Percentiles rank a stretch among this genome's conserved stretches.
phyloP scores from a whole-genome alignment of 805 yeast genomes.

The Candida xyloterini region DNA sequence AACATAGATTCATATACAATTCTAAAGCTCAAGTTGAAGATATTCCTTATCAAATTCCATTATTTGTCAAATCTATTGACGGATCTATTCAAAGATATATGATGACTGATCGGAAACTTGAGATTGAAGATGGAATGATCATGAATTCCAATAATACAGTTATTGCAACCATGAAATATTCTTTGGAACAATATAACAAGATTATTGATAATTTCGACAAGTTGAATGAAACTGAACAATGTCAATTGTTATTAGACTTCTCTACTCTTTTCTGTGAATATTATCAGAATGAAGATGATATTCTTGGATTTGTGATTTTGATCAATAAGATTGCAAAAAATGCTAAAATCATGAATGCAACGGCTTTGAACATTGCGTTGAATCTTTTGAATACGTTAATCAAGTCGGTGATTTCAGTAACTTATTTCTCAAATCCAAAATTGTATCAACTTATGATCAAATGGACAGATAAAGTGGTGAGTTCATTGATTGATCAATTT shows the following conservation, averaged over 20 bases:
- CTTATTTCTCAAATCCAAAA: constrained; percentile 20
- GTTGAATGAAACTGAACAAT: constrained; percentile 33
- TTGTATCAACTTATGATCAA: constrained; percentile 8
- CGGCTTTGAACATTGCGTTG: constrained; percentile 37
- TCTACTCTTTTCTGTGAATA: constrained; percentile 37
- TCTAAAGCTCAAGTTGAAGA: constrained; percentile 42
- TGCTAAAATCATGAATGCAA: constrained; percentile 27
- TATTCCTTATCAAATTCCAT: constrained; percentile 60
- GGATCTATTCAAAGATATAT: constrained; percentile 39
- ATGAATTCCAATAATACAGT: constrained; percentile 47
- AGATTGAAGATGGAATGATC: constrained; percentile 26
- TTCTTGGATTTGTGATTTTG: constrained; percentile 34
- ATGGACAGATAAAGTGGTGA: constrained; percentile 19
- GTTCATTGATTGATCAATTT: constrained; percentile 30
- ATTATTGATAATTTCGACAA: constrained; percentile 26
- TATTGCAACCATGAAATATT: constrained; percentile 49
- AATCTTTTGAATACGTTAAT: constrained; percentile 33
- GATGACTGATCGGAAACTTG: constrained; percentile 41
- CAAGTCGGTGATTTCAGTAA: constrained; percentile 26
- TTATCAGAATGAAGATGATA: constrained; percentile 30
- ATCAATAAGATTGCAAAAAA: constrained; percentile 28
- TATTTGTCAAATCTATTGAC: constrained; percentile 40
- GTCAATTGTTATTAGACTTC: constrained; percentile 39
- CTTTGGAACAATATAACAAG: constrained; percentile 23
- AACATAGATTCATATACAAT: constrained; percentile 37